These are phyloP conservation scores for Torulaspora pretoriensis DNA, from an alignment of 1,139 yeast species.

Conservation along the genomic window DNA sequence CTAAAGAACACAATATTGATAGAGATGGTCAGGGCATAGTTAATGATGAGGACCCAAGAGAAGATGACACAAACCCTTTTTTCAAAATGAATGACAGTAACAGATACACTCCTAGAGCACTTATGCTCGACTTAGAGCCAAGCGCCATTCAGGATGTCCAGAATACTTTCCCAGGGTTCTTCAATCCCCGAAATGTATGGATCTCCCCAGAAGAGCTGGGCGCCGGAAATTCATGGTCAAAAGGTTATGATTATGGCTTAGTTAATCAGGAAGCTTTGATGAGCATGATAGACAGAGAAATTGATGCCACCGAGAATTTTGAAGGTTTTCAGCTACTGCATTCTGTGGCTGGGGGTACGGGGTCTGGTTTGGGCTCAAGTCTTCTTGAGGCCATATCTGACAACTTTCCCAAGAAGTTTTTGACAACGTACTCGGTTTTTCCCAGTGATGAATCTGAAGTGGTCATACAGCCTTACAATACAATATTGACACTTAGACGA, in stretches of 20 bases:
- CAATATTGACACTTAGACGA: conserved; percentile 73
- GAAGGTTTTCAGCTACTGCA: conserved; percentile 89
- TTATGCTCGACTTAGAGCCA: conserved; percentile 86
- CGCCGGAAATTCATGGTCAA: conserved; percentile 96
- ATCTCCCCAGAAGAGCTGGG: conserved; percentile 78
- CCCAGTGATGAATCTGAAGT: conserved; percentile 84
- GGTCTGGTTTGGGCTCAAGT: conserved; percentile 89
- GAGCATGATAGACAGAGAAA: conserved; percentile 83
- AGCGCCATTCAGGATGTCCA: conserved; percentile 71
- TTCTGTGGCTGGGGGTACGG: conserved; percentile 99
- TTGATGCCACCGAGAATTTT: conserved; percentile 84
- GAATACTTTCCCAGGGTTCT: conserved; percentile 56
- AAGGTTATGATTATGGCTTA: conserved; percentile 77
- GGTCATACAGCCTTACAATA: conserved; percentile 94
- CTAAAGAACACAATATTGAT: conserved; percentile 80
- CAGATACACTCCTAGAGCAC: conserved; percentile 80
- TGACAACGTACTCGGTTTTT: conserved; percentile 83
- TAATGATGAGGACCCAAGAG: conserved; percentile 39
- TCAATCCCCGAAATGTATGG: conserved; percentile 81
- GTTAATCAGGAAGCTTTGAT: conserved; percentile 64
- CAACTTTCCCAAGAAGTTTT: conserved; percentile 73
- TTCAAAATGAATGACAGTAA: conserved; percentile 75
- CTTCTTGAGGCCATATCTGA: conserved; percentile 76
- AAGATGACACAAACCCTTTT: conserved; percentile 79
- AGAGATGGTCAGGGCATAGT: conserved; percentile 58